These are phyloP conservation scores for Passiflora organensis DNA, from an alignment of 345 rosid genomes.

Conservation along the genomic window DNA sequence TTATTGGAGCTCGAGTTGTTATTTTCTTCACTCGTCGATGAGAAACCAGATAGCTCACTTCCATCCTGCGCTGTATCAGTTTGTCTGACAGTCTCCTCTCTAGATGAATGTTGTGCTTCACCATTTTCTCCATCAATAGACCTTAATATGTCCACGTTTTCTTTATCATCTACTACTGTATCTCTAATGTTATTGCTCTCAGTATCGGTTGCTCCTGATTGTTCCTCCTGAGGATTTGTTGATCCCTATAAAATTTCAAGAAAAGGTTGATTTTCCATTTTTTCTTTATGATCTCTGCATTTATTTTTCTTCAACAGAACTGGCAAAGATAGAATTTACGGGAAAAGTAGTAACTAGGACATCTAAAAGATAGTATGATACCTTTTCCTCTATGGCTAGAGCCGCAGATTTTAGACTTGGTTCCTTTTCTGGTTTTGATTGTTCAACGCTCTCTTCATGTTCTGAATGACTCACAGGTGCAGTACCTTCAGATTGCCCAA, in stretches of 20 bases:
- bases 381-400: background rate
- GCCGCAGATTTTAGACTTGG: background rate
- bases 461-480: too few relatives aligned
- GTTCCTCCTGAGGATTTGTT: conserved; percentile 7
- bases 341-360: too few relatives aligned
- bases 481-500: too few relatives aligned
- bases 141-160: too few relatives aligned
- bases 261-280: background rate
- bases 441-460: conserved; percentile 4
- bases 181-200: background rate
- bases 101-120: conserved; percentile 7
- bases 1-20: background rate
- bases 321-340: too few relatives aligned
- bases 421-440: conserved; percentile 4
- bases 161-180: conserved; percentile 2
- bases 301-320: too few relatives aligned
- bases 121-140: conserved; percentile 6
- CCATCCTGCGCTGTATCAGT: background rate
- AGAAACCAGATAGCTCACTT: conserved; percentile 4
- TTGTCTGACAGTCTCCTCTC: background rate
- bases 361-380: too few relatives aligned
- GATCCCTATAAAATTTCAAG: conserved; percentile 26
- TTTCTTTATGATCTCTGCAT: background rate
- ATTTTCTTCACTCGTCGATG: conserved; percentile 2
- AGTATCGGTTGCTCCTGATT: conserved; percentile 9